These are phyloP conservation scores for Psophocarpus tetragonolobus DNA, from an alignment of 306 rosid genomes.

Conservation along the genomic window DNA sequence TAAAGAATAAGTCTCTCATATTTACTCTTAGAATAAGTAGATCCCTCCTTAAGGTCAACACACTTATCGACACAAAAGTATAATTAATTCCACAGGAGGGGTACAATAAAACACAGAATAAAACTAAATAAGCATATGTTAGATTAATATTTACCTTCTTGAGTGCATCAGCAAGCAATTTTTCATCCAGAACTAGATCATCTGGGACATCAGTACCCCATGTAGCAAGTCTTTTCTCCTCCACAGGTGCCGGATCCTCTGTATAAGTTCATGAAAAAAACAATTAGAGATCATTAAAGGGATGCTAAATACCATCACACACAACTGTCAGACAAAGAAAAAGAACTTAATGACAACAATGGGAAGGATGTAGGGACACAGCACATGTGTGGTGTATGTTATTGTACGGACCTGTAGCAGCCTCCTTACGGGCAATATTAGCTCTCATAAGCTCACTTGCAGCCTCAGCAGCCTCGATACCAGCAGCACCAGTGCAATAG, in stretches of 20 bases:
- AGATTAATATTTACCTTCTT: conserved; percentile 23
- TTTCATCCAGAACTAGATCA: conserved; percentile 34
- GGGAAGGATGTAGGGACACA: background rate
- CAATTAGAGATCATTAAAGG: background rate
- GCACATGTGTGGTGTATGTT: background rate
- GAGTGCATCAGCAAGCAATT: conserved; percentile 39
- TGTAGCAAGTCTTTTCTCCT: conserved; percentile 34
- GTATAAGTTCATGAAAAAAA: background rate
- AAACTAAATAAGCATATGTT: background rate
- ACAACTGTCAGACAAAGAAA: background rate
- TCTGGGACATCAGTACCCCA: conserved; percentile 39
- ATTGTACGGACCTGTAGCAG: conserved; percentile 47
- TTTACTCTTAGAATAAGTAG: too few relatives aligned
- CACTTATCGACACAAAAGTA: background rate
- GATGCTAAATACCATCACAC: background rate
- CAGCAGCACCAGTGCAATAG: conserved; percentile 42
- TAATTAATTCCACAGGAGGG: background rate
- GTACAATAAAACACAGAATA: background rate
- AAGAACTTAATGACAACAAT: background rate
- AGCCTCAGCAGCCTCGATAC: conserved; percentile 51
- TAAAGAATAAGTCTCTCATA: too few relatives aligned
- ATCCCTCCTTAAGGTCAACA: background rate
- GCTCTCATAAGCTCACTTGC: conserved; percentile 73
- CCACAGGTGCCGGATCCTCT: conserved; percentile 29
- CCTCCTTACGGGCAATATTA: conserved; percentile 75